phyloP scores from a whole-genome alignment of 2,329 filamentous ascomycete species.

The Neopestalotiopsis rosae region DNA sequence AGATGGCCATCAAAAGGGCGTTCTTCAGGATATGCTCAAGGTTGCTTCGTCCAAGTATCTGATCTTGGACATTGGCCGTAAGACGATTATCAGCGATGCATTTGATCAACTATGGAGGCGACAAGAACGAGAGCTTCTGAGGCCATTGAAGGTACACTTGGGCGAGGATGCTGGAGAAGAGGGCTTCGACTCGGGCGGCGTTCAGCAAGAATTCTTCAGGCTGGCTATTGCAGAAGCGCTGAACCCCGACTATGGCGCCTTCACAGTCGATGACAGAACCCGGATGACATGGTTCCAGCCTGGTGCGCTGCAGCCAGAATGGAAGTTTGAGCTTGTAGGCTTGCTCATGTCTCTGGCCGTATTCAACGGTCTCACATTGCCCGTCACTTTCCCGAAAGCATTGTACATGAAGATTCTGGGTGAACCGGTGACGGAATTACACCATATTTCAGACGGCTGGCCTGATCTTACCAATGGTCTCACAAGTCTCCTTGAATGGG shows the following conservation, averaged over 20 bases:
- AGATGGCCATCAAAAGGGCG: conserved; percentile 62
- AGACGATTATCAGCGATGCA: conserved; percentile 72
- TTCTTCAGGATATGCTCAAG: conserved; percentile 67
- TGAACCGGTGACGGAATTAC: conserved; percentile 69
- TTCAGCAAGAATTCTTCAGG: conserved; percentile 96
- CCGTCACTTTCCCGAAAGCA: conserved; percentile 84
- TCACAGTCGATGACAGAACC: conserved; percentile 77
- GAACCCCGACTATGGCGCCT: conserved; percentile 78
- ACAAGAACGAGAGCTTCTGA: conserved; percentile 79
- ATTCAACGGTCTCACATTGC: conserved; percentile 91
- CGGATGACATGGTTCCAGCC: conserved; percentile 89
- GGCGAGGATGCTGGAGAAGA: conserved; percentile 84
- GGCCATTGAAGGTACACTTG: conserved; percentile 87
- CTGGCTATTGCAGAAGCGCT: conserved; percentile 81
- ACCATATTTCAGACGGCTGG: conserved; percentile 88
- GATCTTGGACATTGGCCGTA: conserved; percentile 70
- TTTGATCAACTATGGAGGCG: conserved; percentile 91
- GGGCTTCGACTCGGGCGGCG: conserved; percentile 90
- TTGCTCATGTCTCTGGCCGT: conserved; percentile 87
- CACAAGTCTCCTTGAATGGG: conserved; percentile 75
- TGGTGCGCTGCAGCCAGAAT: conserved; percentile 78
- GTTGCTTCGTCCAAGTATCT: conserved; percentile 74
- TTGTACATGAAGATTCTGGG: conserved; percentile 83
- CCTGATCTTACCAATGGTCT: conserved; percentile 79
- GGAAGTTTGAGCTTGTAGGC: conserved; percentile 90